phyloP scores from a whole-genome alignment of 768 basidiomycete genomes.

The Mycena metata region DNA sequence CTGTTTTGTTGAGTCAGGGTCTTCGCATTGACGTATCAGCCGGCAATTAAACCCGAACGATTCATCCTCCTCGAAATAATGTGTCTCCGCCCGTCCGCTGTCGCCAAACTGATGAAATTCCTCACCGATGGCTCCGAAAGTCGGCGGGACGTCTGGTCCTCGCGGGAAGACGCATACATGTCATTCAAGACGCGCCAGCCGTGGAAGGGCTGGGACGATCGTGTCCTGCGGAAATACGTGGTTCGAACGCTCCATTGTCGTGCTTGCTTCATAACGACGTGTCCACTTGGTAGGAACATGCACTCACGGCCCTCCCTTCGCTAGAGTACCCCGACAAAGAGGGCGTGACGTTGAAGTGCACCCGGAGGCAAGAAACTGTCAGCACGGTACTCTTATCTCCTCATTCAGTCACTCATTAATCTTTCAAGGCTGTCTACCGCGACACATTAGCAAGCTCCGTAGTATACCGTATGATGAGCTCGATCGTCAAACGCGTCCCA shows the following conservation, averaged over 20 bases:
- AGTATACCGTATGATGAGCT: conserved; percentile 50
- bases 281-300: conserved; percentile 53
- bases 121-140: conserved; percentile 50
- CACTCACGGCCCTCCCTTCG: conserved; percentile 58
- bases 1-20: too few relatives aligned
- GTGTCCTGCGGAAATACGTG: conserved; percentile 58
- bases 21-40: conserved; percentile 58
- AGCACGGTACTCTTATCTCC: conserved; percentile 12
- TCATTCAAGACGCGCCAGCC: conserved; percentile 52
- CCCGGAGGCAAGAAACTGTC: conserved; percentile 60
- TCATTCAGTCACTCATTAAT: background rate
- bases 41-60: conserved; percentile 52
- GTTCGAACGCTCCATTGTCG: conserved; percentile 44
- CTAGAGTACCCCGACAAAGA: conserved; percentile 57
- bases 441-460: conserved; percentile 51
- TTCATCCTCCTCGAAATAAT: conserved; percentile 63
- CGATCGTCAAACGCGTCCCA: conserved; percentile 50
- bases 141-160: conserved; percentile 66
- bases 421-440: conserved; percentile 57
- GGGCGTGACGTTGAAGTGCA: conserved; percentile 66
- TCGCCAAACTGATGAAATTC: conserved; percentile 32
- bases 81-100: conserved; percentile 46
- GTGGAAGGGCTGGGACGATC: conserved; percentile 65
- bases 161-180: conserved; percentile 61
- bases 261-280: background rate